Base-by-base conservation (phyloP, 2,329 filamentous ascomycete genomes). In the Dactylonectria estremocensis region DNA sequence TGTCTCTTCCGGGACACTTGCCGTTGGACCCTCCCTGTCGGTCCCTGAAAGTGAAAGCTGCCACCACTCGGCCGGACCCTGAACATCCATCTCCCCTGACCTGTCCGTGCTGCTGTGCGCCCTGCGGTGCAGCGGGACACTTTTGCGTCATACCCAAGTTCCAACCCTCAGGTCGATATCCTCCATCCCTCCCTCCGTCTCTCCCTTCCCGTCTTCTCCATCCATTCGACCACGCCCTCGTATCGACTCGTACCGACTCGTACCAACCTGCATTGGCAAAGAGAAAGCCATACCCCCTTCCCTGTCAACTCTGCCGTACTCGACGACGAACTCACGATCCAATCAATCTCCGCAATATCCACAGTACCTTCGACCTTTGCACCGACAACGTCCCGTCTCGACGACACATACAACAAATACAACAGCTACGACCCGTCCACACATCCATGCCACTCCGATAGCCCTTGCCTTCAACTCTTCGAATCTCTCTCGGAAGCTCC, bases 111-210 rank as follows among this genome's bases (percentile, higher is more conserved):
- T 74, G 72, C 24, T 28, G 24, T 28, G 24, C 74, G 71, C 68
- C 72, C 74, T 72, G 68, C 60, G 64, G 61, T 64, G 24, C 70
- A 58, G 71, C 73, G 69, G 68, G 60, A 56, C 70, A 67, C 65
- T 70, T 74, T 65, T 74, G 71, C 73, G 73, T 75, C 73, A 75
- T 75, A 75, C 66, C 66, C 63, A 28, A 28, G 24, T 28, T 28
- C 24, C 24, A 48, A 69, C 65, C 69, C 62, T 67, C n/a, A n/a
- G n/a, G n/a, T n/a, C 52, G 59, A 60, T 50, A 28, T 40, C 40
- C 31, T 18, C 33, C 52, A 22, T 40, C 16, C 52, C 55, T 46
- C 43, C 28, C 28, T 28, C n/a, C 14, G 24, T 58, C 55, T 28
- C n/a, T 22, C n/a, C 24, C 13, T 10, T 60, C 55, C 37, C 20